These are phyloP conservation scores for Lenwebbia sp. DNA, from an alignment of 345 rosid genomes.

Conservation along the genomic window DNA sequence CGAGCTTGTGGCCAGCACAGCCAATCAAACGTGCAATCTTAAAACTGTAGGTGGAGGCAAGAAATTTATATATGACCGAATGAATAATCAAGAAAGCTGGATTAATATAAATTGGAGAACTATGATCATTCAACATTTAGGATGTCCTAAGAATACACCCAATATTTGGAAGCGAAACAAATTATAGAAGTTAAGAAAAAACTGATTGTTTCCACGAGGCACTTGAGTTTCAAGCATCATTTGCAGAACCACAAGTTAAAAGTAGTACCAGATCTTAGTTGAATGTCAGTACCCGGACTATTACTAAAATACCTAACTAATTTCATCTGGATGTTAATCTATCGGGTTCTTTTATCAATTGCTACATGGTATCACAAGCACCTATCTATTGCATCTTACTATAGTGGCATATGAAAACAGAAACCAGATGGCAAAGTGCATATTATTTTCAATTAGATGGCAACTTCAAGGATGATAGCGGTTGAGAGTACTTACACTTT, in stretches of 20 bases:
- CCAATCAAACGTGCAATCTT: constrained; percentile 38
- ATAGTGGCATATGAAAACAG: neutral
- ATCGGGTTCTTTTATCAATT: neutral
- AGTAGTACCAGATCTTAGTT: neutral
- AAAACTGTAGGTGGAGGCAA: constrained; percentile 14
- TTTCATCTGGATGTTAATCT: neutral
- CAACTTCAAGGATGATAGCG: neutral
- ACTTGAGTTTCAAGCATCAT: neutral
- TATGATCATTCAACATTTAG: neutral
- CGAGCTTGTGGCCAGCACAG: constrained; percentile 40
- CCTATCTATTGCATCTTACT: neutral
- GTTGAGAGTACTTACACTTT: constrained; percentile 15
- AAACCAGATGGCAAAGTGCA: neutral
- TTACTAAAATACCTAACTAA: neutral
- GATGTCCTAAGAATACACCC: neutral
- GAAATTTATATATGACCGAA: neutral
- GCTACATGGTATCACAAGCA: neutral
- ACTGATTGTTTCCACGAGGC: neutral
- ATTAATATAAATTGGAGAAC: neutral
- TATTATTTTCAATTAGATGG: neutral
- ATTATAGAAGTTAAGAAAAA: neutral
- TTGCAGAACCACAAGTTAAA: neutral
- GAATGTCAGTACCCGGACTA: neutral
- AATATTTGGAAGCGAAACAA: neutral
- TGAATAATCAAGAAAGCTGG: neutral